Evolutionary conservation across 2,329 filamentous ascomycete genomes (phyloP), one percentile per base, ranked within the genome.

Genomic region (Arthroderma uncinatum): DNA sequence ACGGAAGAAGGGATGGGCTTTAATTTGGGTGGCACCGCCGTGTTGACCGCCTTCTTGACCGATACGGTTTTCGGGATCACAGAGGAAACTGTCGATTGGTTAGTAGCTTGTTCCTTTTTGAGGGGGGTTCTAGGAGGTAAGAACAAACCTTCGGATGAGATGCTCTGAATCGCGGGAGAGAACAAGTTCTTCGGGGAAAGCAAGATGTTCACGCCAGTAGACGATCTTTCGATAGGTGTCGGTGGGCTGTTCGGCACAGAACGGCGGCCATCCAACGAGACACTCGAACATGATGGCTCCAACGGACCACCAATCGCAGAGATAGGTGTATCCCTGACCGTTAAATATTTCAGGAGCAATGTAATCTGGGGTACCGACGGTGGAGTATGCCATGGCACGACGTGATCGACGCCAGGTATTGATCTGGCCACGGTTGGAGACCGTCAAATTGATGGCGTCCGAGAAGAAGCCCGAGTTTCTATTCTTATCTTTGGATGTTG

Each of bases 251-350:
- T 98, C 93, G 19, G 93, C 92, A 71, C 93, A 98, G 81, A 98
- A 98, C 30, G 93, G 93, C 57, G 93, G 93, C 93, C 93, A 98
- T 66, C 93, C 93, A 60, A 98, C 90, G 64, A 98, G 79, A 73
- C 93, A 98, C 74, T 98, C 93, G 67, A 97, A 98, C 93, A 98
- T 97, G 75, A 98, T 98, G 47, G 93, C 96, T 55, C 93, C 93
- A 53, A 98, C 81, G 21, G 89, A 95, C 93, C 93, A 98, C 93
- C 93, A 98, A 78, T 98, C 93, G 71, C 93, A 98, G 70, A 94
- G 86, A 67, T 92, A 95, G 58, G 89, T 89, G 76, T 98, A 98
- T 53, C 93, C 93, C 67, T 95, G 88, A 16, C 92, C 91, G 50
- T 89, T 94, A 73, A 98, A 97, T 66, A 98, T 97, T 71, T 98